These are phyloP conservation scores for Cavenderia fasciculata DNA, from an alignment of 78 protist genomes.

Conservation along the genomic window DNA sequence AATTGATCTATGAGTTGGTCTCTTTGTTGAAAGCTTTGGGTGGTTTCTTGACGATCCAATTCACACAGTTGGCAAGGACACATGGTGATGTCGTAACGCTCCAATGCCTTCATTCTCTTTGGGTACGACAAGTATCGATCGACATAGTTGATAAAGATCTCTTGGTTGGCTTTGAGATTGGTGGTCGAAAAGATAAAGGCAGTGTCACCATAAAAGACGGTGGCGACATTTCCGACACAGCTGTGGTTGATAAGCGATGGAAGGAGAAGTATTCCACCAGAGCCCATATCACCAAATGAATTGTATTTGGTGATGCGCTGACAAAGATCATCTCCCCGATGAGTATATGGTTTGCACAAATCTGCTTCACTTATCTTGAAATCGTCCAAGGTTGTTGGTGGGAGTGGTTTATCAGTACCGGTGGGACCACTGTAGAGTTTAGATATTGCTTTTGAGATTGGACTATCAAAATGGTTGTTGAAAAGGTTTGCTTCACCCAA, in stretches of 20 bases:
- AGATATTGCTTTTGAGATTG: no score
- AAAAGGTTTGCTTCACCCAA: no score
- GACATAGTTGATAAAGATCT: background rate
- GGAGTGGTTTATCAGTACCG: no score
- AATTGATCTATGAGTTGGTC: no score
- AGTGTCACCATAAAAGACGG: conserved; percentile 4
- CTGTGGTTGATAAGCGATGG: conserved; percentile 22
- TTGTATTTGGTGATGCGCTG: background rate
- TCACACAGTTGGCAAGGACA: conserved; percentile 9
- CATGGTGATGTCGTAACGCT: background rate
- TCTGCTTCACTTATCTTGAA: no score
- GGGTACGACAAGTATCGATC: background rate
- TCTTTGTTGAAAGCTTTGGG: background rate
- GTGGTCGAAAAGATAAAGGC: background rate
- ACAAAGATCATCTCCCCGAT: no score
- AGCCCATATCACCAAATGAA: background rate
- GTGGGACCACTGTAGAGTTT: no score
- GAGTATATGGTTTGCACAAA: no score
- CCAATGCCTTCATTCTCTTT: background rate
- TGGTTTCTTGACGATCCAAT: background rate
- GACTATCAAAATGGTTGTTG: no score
- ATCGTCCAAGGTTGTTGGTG: no score
- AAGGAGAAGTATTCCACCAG: background rate
- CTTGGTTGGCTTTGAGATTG: background rate
- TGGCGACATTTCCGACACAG: background rate